Base-by-base conservation (phyloP, 768 basidiomycete species). In the Calocybe cyanea region DNA sequence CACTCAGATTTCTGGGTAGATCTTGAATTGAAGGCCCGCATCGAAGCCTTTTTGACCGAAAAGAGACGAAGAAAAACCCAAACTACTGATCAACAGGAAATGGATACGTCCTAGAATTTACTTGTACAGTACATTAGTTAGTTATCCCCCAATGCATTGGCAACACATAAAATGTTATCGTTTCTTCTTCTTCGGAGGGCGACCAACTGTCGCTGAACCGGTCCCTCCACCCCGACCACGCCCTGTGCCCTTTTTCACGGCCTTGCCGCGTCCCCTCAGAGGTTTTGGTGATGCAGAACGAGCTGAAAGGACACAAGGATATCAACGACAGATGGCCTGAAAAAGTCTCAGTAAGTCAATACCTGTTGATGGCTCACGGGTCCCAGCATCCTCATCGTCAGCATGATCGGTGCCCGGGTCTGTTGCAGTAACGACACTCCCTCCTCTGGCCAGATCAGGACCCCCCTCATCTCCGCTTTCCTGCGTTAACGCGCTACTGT, bases 401-500 rank as follows among this genome's bases (percentile, higher is more conserved):
- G 69, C 74, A 49, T 83, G 80, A 39, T 85, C 84, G 4, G 83
- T 85, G 8, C 81, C 81, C 7, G 56, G 78, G 53, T 89, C 87
- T 3, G 87, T 86, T 21, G 77, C 85, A 2, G 86, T 87, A 14
- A 80, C 71, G 24, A 80, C 73, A 51, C 85, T 87, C 25, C 78
- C 83, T 14, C 40, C 51, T 56, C 77, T 69, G 0, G 82, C 80
- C 7, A 82, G 83, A 19, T 76, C 80, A 14, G 63, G 69, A 4
- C 64, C 67, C 37, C 72, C 78, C 57, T 91, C 88, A 45, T 90
- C 88, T 6, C 81, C 86, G 50, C 86, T 89, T 62, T 90, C 87
- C 59, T 86, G 81, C 3, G 87, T 91, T 56, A 91, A 61, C 20
- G 85, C 88, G 52, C 88, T 90, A 56, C 85, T 87, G 52, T 90